Evolutionary conservation across 2,329 filamentous ascomycete genomes (phyloP).

Genomic region (Ophiognomonia clavigignenti-juglandacearum): DNA sequence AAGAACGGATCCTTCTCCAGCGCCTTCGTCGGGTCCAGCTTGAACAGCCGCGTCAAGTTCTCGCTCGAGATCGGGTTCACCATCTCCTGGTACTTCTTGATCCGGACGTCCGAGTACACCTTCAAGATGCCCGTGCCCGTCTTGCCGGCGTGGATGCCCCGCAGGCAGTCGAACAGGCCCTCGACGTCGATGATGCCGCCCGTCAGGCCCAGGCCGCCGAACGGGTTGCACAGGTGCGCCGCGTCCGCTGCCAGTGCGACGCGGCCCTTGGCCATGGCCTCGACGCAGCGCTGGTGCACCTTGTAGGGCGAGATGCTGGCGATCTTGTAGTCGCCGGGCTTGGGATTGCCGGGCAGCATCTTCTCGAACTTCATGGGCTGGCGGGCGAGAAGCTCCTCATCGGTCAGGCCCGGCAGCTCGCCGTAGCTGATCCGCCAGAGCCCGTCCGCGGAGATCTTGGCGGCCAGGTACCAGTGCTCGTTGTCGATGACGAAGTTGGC

Average conservation of each 20-base stretch:
- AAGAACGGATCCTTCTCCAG: not conserved
- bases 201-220: constrained; percentile 5
- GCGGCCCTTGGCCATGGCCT: not conserved
- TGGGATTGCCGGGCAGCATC: constrained; percentile 43
- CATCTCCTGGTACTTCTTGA: not conserved
- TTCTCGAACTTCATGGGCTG: constrained; percentile 38
- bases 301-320: constrained; percentile 40
- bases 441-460: constrained; percentile 41
- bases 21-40: not conserved
- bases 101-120: constrained; percentile 3
- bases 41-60: constrained; percentile 2
- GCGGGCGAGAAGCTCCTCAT: constrained; percentile 36
- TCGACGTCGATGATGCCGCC: constrained; percentile 8
- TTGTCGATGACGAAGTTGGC: constrained; percentile 45
- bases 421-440: constrained; percentile 48
- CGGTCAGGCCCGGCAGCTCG: constrained; percentile 34
- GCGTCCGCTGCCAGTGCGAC: constrained; percentile 6
- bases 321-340: constrained; percentile 40
- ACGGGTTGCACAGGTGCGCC: constrained; percentile 9
- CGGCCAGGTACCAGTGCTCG: constrained; percentile 45
- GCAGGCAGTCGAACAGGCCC: constrained; percentile 1
- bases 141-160: not conserved
- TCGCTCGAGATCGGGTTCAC: not conserved
- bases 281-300: constrained; percentile 26
- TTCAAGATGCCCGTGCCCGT: constrained; percentile 1